phyloP scores from a whole-genome alignment of 1,284 basidiomycete species.

The Ceratobasidium sp. region DNA sequence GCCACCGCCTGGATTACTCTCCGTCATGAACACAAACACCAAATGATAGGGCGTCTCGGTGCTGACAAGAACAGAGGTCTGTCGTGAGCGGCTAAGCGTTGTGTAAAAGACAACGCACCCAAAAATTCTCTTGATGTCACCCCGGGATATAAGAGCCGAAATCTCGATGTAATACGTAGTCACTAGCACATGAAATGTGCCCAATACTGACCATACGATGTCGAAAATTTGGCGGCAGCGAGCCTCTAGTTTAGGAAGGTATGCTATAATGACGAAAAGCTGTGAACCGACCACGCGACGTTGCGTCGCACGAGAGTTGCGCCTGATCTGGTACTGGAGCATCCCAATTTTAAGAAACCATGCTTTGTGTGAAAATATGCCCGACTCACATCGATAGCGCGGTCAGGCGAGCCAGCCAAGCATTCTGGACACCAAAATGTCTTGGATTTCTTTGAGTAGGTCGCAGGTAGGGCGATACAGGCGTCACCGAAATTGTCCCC shows the following conservation, averaged over 20 bases:
- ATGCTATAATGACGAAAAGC: background rate
- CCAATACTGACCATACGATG: background rate
- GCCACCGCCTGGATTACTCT: background rate
- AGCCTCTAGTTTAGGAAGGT: background rate
- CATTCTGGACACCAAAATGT: background rate
- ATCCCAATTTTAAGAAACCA: too few relatives aligned
- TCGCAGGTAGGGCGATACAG: background rate
- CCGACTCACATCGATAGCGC: background rate
- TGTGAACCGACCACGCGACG: background rate
- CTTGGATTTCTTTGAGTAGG: background rate
- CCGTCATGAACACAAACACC: background rate
- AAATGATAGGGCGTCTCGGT: background rate
- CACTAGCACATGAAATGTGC: background rate
- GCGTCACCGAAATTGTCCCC: background rate
- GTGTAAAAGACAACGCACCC: background rate
- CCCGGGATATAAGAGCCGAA: background rate
- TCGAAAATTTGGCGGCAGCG: background rate
- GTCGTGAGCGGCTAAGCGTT: background rate
- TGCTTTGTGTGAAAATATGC: too few relatives aligned
- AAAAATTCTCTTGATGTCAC: background rate
- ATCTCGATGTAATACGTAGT: background rate
- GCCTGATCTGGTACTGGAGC: background rate
- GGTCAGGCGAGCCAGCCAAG: background rate
- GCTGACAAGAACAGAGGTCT: background rate
- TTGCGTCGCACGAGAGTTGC: background rate